These are phyloP conservation scores for Fusarium hainanense DNA, from an alignment of 2,329 filamentous ascomycete species.

Conservation along the genomic window DNA sequence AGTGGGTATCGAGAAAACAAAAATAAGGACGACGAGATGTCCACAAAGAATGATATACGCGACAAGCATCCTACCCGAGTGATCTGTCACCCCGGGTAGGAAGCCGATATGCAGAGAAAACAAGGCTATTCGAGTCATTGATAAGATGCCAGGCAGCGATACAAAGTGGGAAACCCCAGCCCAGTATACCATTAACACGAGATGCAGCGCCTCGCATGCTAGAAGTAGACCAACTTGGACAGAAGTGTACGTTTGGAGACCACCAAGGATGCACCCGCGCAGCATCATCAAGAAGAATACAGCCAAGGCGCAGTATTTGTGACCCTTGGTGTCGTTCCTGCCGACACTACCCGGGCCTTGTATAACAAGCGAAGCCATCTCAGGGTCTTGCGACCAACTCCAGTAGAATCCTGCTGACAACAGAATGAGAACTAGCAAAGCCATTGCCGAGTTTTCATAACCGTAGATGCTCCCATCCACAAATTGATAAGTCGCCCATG, in stretches of 20 bases:
- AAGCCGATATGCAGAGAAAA: conserved; percentile 14
- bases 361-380: conserved; percentile 8
- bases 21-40: not conserved
- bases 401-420: conserved; percentile 45
- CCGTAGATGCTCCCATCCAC: conserved; percentile 25
- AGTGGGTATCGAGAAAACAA: conserved; percentile 5
- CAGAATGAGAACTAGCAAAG: conserved; percentile 37
- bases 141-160: not conserved
- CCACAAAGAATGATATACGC: conserved; percentile 18
- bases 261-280: conserved; percentile 27
- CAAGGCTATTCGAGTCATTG: conserved; percentile 1
- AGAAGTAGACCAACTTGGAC: conserved; percentile 21
- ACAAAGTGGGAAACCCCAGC: not conserved
- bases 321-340: accelerated
- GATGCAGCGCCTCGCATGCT: conserved; percentile 17
- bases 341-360: not conserved
- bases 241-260: conserved; percentile 14
- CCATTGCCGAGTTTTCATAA: conserved; percentile 51
- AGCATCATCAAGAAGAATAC: conserved; percentile 29
- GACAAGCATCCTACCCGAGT: conserved; percentile 9
- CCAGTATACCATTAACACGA: conserved; percentile 4
- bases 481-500: conserved; percentile 79
- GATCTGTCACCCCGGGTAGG: not conserved
- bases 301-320: conserved; percentile 3
- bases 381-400: conserved; percentile 27